Conservation (phyloP, 163 green algal species). For the Chloromonas sp. region DNA sequence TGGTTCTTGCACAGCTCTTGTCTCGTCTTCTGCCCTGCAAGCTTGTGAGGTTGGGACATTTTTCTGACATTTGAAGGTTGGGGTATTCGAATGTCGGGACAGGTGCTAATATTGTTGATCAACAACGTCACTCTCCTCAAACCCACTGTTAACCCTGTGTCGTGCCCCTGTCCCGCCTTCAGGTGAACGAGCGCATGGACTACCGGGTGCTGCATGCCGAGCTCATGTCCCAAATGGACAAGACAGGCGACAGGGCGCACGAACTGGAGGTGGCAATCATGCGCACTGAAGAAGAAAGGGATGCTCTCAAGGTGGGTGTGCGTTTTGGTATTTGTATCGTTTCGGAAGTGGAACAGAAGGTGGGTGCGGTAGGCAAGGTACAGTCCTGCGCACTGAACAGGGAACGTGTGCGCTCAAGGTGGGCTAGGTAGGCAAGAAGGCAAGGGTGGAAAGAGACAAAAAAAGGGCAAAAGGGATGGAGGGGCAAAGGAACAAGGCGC, state of each 20-base stretch:
- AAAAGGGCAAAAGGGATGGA: no score
- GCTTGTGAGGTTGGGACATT: no score
- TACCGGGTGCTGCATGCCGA: slow-evolving; percentile 27
- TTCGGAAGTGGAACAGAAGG: background rate
- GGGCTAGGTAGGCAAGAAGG: no score
- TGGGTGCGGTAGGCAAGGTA: background rate
- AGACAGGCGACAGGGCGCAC: background rate
- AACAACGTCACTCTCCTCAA: no score
- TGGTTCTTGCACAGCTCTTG: no score
- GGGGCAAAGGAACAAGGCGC: no score
- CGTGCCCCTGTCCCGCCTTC: background rate
- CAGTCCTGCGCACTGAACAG: background rate
- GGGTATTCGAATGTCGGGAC: no score
- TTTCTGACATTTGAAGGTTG: no score
- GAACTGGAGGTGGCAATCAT: slow-evolving; percentile 28
- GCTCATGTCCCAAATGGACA: slow-evolving; percentile 14
- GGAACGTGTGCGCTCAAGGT: background rate
- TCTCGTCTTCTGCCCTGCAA: no score
- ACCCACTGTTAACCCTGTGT: no score
- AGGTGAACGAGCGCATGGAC: slow-evolving; percentile 69
- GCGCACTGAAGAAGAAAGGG: slow-evolving; percentile 31
- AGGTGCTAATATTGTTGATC: no score
- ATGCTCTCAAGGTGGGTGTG: slow-evolving; percentile 18
- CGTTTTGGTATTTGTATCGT: background rate
- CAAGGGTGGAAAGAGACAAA: no score